Conservation (phyloP, 1,284 basidiomycete genomes). For the Uromyces viciae-fabae region DNA sequence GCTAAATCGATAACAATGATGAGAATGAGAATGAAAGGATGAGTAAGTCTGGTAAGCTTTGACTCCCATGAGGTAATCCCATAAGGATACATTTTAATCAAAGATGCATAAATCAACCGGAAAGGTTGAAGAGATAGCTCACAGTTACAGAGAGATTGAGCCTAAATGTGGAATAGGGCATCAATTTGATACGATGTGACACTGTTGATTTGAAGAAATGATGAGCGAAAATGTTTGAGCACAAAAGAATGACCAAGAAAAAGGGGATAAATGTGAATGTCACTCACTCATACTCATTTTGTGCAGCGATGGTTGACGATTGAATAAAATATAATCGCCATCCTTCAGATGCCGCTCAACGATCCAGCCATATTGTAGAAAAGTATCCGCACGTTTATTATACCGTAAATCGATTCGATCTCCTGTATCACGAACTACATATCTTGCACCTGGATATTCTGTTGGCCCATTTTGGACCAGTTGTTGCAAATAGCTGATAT, state of each 20-base stretch:
- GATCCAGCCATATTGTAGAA: slow-evolving; percentile 97
- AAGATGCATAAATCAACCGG: too few species aligned
- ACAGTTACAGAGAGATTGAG: slow-evolving; percentile 85
- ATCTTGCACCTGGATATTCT: slow-evolving; percentile 91
- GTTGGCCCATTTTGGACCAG: slow-evolving; percentile 95
- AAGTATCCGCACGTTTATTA: slow-evolving; percentile 94
- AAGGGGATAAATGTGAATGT: neutral
- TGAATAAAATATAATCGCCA: slow-evolving; percentile 95
- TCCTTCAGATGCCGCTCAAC: slow-evolving; percentile 96
- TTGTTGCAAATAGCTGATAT: slow-evolving; percentile 88
- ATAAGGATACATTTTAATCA: too few species aligned
- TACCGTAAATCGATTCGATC: slow-evolving; percentile 97
- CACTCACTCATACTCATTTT: slow-evolving; percentile 93
- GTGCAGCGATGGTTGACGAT: slow-evolving; percentile 95
- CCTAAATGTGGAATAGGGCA: slow-evolving; percentile 98
- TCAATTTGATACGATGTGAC: slow-evolving; percentile 94
- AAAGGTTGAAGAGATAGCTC: slow-evolving; percentile 56
- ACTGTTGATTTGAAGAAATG: too few species aligned
- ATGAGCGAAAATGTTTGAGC: too few species aligned
- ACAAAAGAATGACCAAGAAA: neutral
- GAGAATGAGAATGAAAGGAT: slow-evolving; percentile 47
- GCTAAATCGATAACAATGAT: slow-evolving; percentile 56
- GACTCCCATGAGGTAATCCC: slow-evolving; percentile 35
- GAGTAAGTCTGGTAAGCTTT: slow-evolving; percentile 41
- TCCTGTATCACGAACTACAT: slow-evolving; percentile 95